Evolutionary conservation across 2,329 filamentous ascomycete species (phyloP).

Genomic region (Fusarium sp.): DNA sequence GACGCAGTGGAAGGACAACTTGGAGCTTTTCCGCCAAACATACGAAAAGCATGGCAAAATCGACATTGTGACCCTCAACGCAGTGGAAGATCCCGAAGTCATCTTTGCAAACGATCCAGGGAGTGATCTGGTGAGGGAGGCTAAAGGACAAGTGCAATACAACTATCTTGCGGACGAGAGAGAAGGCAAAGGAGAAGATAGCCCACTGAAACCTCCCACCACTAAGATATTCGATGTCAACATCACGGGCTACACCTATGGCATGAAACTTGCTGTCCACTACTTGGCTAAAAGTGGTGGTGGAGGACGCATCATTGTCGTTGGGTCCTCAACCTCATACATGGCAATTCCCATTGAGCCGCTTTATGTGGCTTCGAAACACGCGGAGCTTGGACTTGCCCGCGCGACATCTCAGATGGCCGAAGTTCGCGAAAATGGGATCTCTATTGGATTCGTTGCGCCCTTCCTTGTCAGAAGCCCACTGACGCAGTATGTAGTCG

Average conservation of each 20-base stretch:
- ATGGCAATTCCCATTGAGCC: slow-evolving; percentile 1
- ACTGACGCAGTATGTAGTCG: no score
- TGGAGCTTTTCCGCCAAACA: background rate
- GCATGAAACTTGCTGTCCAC: slow-evolving; percentile 9
- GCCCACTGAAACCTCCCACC: background rate
- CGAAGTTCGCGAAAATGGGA: background rate
- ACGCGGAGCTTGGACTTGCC: slow-evolving; percentile 1
- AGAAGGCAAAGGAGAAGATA: background rate
- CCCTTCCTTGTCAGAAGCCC: background rate
- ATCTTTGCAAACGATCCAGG: no score
- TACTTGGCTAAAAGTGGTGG: background rate
- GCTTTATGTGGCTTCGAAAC: slow-evolving; percentile 7
- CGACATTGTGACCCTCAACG: slow-evolving; percentile 4
- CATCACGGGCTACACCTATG: slow-evolving; percentile 2
- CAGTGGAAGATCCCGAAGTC: background rate
- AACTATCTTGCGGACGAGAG: slow-evolving; percentile 4
- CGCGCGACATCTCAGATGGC: background rate
- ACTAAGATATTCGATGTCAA: slow-evolving; percentile 11
- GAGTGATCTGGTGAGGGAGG: no score
- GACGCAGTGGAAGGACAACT: background rate
- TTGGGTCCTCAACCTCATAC: slow-evolving; percentile 4
- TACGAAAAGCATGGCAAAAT: background rate
- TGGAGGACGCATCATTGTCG: background rate
- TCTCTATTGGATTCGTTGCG: background rate
- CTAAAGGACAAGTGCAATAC: background rate